Conservation (phyloP, 495 filamentous ascomycete genomes). For the Aspergillus saccharolyticus region DNA sequence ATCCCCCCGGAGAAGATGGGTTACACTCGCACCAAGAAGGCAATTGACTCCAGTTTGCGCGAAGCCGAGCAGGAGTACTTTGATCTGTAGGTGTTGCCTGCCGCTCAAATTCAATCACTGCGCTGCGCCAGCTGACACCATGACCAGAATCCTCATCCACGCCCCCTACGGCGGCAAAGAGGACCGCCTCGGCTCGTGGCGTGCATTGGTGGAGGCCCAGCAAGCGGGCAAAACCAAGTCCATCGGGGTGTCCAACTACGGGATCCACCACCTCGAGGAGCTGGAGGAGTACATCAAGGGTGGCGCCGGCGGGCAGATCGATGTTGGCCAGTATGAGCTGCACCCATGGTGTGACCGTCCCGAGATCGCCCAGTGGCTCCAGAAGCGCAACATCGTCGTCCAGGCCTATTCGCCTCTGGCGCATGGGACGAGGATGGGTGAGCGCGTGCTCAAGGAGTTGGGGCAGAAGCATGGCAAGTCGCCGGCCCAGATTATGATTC, state of each 20-base stretch:
- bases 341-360: slow-evolving; percentile 76
- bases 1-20: slow-evolving; percentile 47
- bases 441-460: slow-evolving; percentile 52
- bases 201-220: slow-evolving; percentile 49
- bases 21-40: slow-evolving; percentile 41
- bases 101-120: neutral
- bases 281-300: slow-evolving; percentile 68
- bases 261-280: slow-evolving; percentile 51
- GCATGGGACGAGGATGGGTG: slow-evolving; percentile 56
- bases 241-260: slow-evolving; percentile 54
- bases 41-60: slow-evolving; percentile 29
- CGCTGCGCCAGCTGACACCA: neutral
- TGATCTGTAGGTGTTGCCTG: slow-evolving; percentile 48
- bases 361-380: slow-evolving; percentile 74
- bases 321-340: slow-evolving; percentile 81
- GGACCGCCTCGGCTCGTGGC: slow-evolving; percentile 44
- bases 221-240: slow-evolving; percentile 43
- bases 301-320: slow-evolving; percentile 69
- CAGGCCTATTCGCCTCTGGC: slow-evolving; percentile 80
- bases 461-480: slow-evolving; percentile 69
- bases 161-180: slow-evolving; percentile 51
- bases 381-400: slow-evolving; percentile 60
- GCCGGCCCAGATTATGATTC: slow-evolving; percentile 70
- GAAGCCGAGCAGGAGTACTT: slow-evolving; percentile 51
- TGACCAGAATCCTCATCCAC: slow-evolving; percentile 45